Evolutionary conservation across 805 yeast species (phyloP).

Genomic region (Zygotorulaspora chibaensis): DNA sequence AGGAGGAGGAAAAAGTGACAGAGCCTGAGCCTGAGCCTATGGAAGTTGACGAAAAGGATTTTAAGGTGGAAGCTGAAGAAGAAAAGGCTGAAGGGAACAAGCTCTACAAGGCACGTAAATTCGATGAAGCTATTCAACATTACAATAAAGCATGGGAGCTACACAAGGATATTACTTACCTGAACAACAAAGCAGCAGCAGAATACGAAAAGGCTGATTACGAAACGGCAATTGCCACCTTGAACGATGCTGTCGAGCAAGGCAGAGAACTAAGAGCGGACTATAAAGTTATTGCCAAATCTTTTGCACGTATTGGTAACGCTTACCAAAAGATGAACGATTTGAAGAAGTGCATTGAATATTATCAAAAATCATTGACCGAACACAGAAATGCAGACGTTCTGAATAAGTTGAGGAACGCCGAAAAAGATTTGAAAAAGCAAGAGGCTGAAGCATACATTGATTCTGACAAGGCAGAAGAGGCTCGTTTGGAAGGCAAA

Average conservation of each 20-base stretch:
- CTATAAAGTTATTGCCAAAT: slow-evolving; percentile 85
- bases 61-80: slow-evolving; percentile 54
- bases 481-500: slow-evolving; percentile 90
- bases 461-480: slow-evolving; percentile 91
- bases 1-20: slow-evolving; percentile 30
- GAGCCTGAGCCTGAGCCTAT: slow-evolving; percentile 39
- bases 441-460: slow-evolving; percentile 74
- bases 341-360: slow-evolving; percentile 65
- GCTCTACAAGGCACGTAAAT: slow-evolving; percentile 78
- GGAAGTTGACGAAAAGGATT: slow-evolving; percentile 33
- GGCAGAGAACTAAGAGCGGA: slow-evolving; percentile 90
- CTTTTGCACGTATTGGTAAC: slow-evolving; percentile 88
- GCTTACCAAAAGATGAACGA: slow-evolving; percentile 73
- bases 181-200: slow-evolving; percentile 97
- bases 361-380: slow-evolving; percentile 84
- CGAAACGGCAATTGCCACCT: slow-evolving; percentile 77
- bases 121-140: slow-evolving; percentile 85
- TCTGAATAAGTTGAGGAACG: slow-evolving; percentile 74
- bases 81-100: slow-evolving; percentile 83
- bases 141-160: slow-evolving; percentile 85
- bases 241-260: slow-evolving; percentile 77
- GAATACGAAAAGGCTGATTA: slow-evolving; percentile 93
- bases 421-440: slow-evolving; percentile 81
- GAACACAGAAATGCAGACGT: slow-evolving; percentile 97
- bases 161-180: slow-evolving; percentile 79